These are phyloP conservation scores for Backusella mclennaniae DNA, from an alignment of 192 early-diverging fungal genomes.

Conservation along the genomic window DNA sequence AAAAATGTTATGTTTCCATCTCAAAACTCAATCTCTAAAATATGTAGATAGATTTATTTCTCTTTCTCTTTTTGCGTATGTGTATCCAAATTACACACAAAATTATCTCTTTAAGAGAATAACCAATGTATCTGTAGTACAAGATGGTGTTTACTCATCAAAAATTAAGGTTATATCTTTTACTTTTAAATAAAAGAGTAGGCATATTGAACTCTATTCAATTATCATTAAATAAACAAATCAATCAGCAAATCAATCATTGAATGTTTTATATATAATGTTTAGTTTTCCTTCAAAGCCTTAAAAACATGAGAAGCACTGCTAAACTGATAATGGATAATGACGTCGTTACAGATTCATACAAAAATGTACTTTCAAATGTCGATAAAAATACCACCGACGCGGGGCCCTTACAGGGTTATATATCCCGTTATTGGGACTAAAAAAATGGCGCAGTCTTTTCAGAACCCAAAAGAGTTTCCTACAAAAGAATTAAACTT, in stretches of 20 bases:
- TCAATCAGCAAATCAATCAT: not conserved
- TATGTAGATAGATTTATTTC: too few species aligned
- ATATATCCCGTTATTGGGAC: not conserved
- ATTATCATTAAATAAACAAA: not conserved
- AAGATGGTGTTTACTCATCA: not conserved
- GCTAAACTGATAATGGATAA: not conserved
- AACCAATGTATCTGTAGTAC: not conserved
- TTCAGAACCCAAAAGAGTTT: not conserved
- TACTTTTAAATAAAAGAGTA: too few species aligned
- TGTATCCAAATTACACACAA: too few species aligned
- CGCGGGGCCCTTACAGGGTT: not conserved
- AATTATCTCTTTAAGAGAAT: not conserved
- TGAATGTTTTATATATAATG: not conserved
- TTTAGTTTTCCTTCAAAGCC: not conserved
- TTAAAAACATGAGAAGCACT: not conserved
- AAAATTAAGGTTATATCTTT: not conserved
- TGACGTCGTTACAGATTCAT: not conserved
- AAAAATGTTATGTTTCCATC: too few species aligned
- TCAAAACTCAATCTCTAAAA: too few species aligned
- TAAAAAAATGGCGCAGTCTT: not conserved
- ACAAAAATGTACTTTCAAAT: not conserved
- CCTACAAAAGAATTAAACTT: not conserved
- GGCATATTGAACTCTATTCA: too few species aligned
- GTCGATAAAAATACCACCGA: not conserved
- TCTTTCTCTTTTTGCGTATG: too few species aligned